A percentile compares a stretch with the other conserved stretches of the same genome.
Conservation (phyloP, 2,329 filamentous ascomycete genomes). For the Fusarium albosuccineum region DNA sequence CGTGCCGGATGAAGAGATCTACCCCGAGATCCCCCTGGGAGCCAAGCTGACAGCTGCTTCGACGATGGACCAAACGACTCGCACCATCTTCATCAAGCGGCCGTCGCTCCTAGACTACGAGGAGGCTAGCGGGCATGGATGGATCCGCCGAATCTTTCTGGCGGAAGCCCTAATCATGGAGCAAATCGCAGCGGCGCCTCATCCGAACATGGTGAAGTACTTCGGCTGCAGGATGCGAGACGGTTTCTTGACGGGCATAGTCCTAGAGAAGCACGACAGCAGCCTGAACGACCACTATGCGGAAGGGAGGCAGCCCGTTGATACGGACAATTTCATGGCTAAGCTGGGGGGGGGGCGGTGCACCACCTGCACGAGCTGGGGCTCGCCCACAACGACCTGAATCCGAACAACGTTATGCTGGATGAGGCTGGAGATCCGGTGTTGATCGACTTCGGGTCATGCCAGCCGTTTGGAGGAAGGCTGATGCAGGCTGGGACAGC, state of each 20-base stretch:
- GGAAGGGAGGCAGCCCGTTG: background rate
- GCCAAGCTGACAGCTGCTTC: too few species aligned
- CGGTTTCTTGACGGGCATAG: background rate
- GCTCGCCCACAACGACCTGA: slow-evolving; percentile 1
- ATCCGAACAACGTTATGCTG: slow-evolving; percentile 1
- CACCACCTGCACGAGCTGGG: background rate
- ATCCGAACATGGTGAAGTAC: slow-evolving; percentile 1
- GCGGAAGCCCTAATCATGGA: background rate
- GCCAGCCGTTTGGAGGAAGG: background rate
- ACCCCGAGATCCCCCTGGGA: too few species aligned
- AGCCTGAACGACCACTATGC: background rate
- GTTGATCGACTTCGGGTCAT: slow-evolving; percentile 4
- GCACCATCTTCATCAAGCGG: slow-evolving; percentile 17
- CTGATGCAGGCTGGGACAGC: background rate
- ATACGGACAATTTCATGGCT: background rate
- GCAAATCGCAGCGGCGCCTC: background rate
- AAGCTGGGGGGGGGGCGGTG: background rate
- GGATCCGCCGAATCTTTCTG: background rate
- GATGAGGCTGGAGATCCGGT: background rate
- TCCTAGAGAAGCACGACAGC: background rate
- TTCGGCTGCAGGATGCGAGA: background rate
- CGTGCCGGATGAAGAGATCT: too few species aligned
- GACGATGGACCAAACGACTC: too few species aligned
- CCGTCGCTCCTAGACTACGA: background rate
- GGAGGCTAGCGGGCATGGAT: background rate